A percentile compares a stretch with the other conserved stretches of the same genome.
Evolutionary conservation across 345 rosid species (phyloP).

Genomic region (Pistacia integerrima): DNA sequence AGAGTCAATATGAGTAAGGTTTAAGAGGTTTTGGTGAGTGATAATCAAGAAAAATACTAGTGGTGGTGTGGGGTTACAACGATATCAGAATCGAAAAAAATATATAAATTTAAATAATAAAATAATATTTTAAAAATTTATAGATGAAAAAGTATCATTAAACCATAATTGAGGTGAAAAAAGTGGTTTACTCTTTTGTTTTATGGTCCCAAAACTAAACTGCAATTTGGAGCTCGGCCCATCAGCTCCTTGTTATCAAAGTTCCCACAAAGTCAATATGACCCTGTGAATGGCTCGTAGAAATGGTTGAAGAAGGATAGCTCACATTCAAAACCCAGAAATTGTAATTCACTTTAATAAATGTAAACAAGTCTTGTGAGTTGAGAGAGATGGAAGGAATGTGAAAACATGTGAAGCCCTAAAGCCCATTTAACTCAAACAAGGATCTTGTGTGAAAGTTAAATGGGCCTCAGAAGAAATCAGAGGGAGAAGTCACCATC

Average conservation of each 20-base stretch:
- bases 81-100: too few relatives aligned
- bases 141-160: too few relatives aligned
- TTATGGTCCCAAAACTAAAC: too few relatives aligned
- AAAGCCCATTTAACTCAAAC: conserved; percentile 17
- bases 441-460: conserved; percentile 18
- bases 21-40: too few relatives aligned
- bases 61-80: too few relatives aligned
- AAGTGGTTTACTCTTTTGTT: too few relatives aligned
- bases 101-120: too few relatives aligned
- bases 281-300: background rate
- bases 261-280: background rate
- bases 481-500: background rate
- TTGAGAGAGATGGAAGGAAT: background rate
- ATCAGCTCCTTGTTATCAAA: background rate
- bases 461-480: background rate
- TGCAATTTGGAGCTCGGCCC: background rate
- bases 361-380: conserved; percentile 19
- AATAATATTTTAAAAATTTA: too few relatives aligned
- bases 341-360: background rate
- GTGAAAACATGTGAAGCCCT: conserved; percentile 25
- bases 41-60: too few relatives aligned
- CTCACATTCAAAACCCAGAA: background rate
- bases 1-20: too few relatives aligned
- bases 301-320: background rate
- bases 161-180: too few relatives aligned